Base-by-base conservation (phyloP, 1,139 yeast species). In the Saccharomyces uvarum region DNA sequence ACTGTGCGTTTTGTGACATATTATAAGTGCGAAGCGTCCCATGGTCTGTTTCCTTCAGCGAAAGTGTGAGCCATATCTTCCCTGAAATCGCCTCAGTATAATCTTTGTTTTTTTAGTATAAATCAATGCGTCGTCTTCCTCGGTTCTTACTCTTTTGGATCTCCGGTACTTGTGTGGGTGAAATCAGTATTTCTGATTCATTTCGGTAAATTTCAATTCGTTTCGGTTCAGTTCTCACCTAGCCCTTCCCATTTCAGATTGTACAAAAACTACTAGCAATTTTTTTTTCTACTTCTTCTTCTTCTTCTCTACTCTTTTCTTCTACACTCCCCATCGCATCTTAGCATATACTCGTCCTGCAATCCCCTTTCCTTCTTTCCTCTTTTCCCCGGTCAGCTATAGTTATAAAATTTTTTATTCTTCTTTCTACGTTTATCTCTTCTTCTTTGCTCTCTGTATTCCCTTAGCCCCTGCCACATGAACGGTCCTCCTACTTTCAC, bases 401-500 rank as follows among this genome's bases (percentile, higher is more conserved):
- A 16, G 24, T 19, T 38, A 16, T 38, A 38, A 38, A 19, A 7
- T 14, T 19, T 16, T 38, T 11, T 19, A 24, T 38, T 38, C 11
- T 16, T 38, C 44, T 38, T 16, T 38, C 44, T 38, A 16, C n/a
- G 5, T 4, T 24, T 24, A 5, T 24, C 24, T 38, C 9, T 19
- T 38, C 24, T 16, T 38, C 44, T 38, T 38, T 9, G 21, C 16
- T 14, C 5, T 14, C 8, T 38, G 14, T 38, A 38, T 38, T 24
- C 44, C 24, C 8, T 24, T 16, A n/a, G 19, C 16, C 42, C 42
- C 24, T 14, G n/a, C 16, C 24, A 38, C 11, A 38, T 38, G 44
- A 38, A 38, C 44, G 44, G 44, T 38, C 44, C 44, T 38, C 44
- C 44, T 9, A 38, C 44, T 16, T 38, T 38, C n/a, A 38, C 44